Percentiles rank a stretch among this genome's conserved stretches.
phyloP scores from a whole-genome alignment of 192 early-diverging fungal genomes.

The Podila minutissima region DNA sequence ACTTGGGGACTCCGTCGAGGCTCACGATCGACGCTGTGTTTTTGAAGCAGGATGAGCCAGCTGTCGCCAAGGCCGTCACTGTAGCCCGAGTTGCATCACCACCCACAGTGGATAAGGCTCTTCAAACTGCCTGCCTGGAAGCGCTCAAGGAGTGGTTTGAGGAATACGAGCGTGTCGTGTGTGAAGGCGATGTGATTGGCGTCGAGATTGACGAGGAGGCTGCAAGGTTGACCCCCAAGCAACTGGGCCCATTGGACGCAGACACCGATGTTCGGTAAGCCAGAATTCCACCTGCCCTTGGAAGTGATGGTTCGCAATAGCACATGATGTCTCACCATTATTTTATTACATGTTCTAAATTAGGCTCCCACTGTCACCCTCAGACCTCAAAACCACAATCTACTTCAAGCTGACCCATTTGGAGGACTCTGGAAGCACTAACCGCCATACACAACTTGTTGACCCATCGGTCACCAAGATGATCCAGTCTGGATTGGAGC shows the following conservation, averaged over 20 bases:
- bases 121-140: slow-evolving; percentile 66
- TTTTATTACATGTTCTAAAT: background rate
- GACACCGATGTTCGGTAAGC: slow-evolving; percentile 55
- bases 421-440: slow-evolving; percentile 26
- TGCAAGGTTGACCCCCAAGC: slow-evolving; percentile 53
- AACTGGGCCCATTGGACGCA: slow-evolving; percentile 51
- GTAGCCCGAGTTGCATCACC: slow-evolving; percentile 76
- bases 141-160: slow-evolving; percentile 74
- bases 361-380: slow-evolving; percentile 21
- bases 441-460: slow-evolving; percentile 55
- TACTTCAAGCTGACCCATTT: slow-evolving; percentile 52
- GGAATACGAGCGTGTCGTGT: slow-evolving; percentile 68
- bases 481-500: slow-evolving; percentile 70
- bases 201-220: slow-evolving; percentile 71
- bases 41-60: slow-evolving; percentile 49
- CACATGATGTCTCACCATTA: no score
- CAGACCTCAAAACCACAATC: slow-evolving; percentile 31
- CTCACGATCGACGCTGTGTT: slow-evolving; percentile 39
- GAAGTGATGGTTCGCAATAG: background rate
- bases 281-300: background rate
- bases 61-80: slow-evolving; percentile 66
- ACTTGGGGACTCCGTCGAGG: slow-evolving; percentile 51
- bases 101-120: slow-evolving; percentile 64
- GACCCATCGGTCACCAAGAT: slow-evolving; percentile 66
- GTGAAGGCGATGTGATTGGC: slow-evolving; percentile 72